Evolutionary conservation across 140 eudicot genomes (phyloP).

Genomic region (Oenanthe javanica): DNA sequence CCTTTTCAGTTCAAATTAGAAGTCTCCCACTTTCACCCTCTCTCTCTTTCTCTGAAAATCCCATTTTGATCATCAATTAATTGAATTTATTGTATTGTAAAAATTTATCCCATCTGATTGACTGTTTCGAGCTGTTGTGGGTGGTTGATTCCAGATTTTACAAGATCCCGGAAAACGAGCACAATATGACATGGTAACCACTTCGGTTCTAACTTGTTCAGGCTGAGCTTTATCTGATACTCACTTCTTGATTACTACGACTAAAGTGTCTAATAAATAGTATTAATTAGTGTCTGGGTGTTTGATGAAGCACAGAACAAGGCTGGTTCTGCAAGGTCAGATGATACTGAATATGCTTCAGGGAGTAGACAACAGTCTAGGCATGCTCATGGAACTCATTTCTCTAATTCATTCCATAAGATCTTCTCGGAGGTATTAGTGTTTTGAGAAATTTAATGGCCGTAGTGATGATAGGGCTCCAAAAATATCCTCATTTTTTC

Average conservation of each 20-base stretch:
- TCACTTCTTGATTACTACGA: not conserved
- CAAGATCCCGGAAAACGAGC: slow-evolving; percentile 75
- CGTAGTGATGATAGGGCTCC: slow-evolving; percentile 1
- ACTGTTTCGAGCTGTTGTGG: slow-evolving; percentile 15
- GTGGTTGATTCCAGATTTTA: slow-evolving; percentile 52
- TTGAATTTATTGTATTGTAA: slow-evolving; percentile 2
- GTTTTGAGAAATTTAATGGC: not conserved
- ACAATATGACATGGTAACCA: slow-evolving; percentile 69
- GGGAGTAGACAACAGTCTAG: slow-evolving; percentile 41
- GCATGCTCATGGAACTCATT: slow-evolving; percentile 40
- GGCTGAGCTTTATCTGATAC: slow-evolving; percentile 9
- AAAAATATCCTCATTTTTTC: slow-evolving; percentile 4
- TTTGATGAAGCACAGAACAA: slow-evolving; percentile 32
- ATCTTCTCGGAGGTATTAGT: slow-evolving; percentile 76
- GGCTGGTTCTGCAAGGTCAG: slow-evolving; percentile 29
- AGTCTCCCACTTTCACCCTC: not conserved
- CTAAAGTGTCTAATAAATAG: not conserved
- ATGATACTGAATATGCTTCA: slow-evolving; percentile 30
- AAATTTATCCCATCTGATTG: not conserved
- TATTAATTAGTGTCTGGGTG: not conserved
- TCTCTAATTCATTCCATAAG: slow-evolving; percentile 81
- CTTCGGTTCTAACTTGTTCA: slow-evolving; percentile 3
- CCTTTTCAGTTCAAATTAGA: not conserved
- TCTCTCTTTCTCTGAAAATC: not conserved
- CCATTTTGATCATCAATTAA: not conserved